These are phyloP conservation scores for Triticum dicoccoides DNA, from an alignment of 176 grass and related monocot genomes.

Conservation along the genomic window DNA sequence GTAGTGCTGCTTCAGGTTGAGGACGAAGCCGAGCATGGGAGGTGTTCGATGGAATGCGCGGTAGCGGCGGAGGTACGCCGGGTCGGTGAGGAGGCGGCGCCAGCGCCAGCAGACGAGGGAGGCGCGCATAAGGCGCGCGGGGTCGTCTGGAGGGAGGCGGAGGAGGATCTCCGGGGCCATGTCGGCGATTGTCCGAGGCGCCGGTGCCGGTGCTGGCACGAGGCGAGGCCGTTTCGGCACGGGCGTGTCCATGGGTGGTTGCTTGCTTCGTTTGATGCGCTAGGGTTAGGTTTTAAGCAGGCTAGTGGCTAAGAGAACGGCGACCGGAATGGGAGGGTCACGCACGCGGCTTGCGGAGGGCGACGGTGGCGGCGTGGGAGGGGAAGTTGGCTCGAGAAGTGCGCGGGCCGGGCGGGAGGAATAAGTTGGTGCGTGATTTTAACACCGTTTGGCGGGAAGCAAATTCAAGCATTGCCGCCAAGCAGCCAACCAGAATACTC, in stretches of 20 bases:
- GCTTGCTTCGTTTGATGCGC: not conserved
- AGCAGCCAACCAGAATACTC: too few relatives aligned
- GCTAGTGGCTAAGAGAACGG: not conserved
- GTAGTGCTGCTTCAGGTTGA: conserved; percentile 1
- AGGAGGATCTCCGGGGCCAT: conserved; percentile 19
- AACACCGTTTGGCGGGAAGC: not conserved
- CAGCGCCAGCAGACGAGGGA: conserved; percentile 12
- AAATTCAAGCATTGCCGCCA: not conserved
- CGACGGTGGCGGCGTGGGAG: not conserved
- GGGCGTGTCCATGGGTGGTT: not conserved
- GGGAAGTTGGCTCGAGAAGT: not conserved
- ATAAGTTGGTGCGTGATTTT: not conserved
- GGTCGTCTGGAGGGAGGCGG: conserved; percentile 14
- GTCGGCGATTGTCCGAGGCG: not conserved
- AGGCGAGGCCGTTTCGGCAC: not conserved
- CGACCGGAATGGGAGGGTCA: not conserved
- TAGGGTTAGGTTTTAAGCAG: not conserved
- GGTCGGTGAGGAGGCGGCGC: not conserved
- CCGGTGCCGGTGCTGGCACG: not conserved
- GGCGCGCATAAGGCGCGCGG: not conserved
- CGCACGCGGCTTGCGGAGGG: not conserved
- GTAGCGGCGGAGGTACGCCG: not conserved
- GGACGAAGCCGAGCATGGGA: conserved; percentile 21
- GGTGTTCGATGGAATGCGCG: conserved; percentile 11
- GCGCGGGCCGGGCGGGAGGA: not conserved